Base-by-base conservation (phyloP, 1,139 yeast genomes). In the Geotrichum restrictum region DNA sequence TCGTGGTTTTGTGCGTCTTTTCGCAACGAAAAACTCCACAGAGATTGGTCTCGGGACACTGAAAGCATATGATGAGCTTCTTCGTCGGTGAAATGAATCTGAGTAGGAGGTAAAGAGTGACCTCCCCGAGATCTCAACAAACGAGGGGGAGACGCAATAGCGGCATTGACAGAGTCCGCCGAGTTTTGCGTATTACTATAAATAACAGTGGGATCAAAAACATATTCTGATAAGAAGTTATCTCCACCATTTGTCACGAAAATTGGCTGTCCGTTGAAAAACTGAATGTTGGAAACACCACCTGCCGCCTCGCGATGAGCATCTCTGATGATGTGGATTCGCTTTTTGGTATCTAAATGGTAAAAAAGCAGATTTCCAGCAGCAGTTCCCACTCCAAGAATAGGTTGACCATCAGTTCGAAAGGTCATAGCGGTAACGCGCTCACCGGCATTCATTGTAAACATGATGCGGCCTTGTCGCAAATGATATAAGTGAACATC, bases 1-100 rank as follows among this genome's bases (percentile, higher is more conserved):
- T 89, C 96, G 64, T 88, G 96, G 1, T 96, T 88, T 70, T 94
- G 99, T 0, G 98, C 95, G 69, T 94, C 98, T 67, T 93, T 93
- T 62, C 98, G 79, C 52, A 93, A 74, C 0, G 98, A 91, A 64
- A 93, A 93, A 18, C 82, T 79, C 97, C 98, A 93, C 61, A 93
- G 77, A 1, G 96, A 78, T 59, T 80, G 78, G 70, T 94, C 98
- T 60, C 85, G 79, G 0, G 98, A 88, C 3, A 95, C 95, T 58
- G 96, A 87, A 54, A 88, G 77, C 32, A 94, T 67, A 69, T 82
- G 88, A 69, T 94, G 98, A 0, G 96, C 82, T 57, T 81, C 83
- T 18, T 81, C 80, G 61, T 87, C 86, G 2, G 95, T 88, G 68
- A 93, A 94, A 36, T 76, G 74, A 47, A 94, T 82, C 11, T 81